phyloP scores from a whole-genome alignment of 139 green algal genomes.

The Auxenochlorella pyrenoidosa region DNA sequence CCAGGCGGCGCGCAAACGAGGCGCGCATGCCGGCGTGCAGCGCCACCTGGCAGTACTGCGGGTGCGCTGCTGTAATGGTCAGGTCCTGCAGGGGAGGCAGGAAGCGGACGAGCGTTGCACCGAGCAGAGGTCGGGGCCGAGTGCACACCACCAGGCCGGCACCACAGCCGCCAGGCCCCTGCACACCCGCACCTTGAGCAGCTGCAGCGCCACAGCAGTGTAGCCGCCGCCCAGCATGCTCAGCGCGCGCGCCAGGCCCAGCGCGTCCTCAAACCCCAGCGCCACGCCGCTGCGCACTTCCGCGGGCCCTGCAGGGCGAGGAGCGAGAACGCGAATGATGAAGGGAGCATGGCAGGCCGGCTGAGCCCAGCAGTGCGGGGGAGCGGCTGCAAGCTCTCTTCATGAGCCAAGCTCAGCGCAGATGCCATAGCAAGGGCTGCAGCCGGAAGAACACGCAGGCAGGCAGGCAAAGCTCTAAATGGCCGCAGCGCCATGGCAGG shows the following conservation, averaged over 20 bases:
- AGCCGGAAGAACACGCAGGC: neutral
- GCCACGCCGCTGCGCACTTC: neutral
- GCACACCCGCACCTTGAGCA: neutral
- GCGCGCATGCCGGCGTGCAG: neutral
- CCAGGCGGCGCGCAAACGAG: constrained; percentile 13
- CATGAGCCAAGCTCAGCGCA: no score
- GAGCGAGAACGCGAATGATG: neutral
- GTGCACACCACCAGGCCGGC: neutral
- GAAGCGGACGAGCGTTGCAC: neutral
- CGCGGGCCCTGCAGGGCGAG: neutral
- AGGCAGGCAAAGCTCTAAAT: no score
- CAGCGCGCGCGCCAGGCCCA: constrained; percentile 8
- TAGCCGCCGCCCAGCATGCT: constrained; percentile 1
- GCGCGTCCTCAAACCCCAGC: constrained; percentile 9
- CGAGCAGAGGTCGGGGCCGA: no score
- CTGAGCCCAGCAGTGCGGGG: no score
- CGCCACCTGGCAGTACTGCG: neutral
- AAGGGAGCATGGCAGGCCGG: no score
- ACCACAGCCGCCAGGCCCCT: neutral
- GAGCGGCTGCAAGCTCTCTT: no score
- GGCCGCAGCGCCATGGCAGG: no score
- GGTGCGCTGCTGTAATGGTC: neutral
- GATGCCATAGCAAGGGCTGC: neutral
- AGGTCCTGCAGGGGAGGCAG: neutral
- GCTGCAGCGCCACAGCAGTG: neutral